These are phyloP conservation scores for Penicillium freii DNA, from an alignment of 2,329 filamentous ascomycete species.

Conservation along the genomic window DNA sequence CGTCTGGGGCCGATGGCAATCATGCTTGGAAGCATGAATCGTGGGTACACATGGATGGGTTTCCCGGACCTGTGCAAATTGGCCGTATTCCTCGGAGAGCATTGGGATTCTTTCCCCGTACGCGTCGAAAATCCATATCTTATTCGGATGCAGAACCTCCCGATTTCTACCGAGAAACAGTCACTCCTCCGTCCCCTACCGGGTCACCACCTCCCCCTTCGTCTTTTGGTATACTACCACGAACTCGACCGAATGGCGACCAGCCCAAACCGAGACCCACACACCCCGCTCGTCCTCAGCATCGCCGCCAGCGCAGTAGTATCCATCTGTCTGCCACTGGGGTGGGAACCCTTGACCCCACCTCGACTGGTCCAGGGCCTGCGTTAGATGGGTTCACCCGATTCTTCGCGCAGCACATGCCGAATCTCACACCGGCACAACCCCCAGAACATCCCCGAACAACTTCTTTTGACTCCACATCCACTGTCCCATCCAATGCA, in stretches of 20 bases:
- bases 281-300: conserved; percentile 28
- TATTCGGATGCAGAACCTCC: conserved; percentile 59
- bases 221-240: conserved; percentile 27
- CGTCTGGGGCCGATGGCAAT: conserved; percentile 55
- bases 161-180: conserved; percentile 32
- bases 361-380: conserved; percentile 58
- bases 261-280: conserved; percentile 32
- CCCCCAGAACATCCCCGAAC: conserved; percentile 55
- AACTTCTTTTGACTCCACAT: conserved; percentile 37
- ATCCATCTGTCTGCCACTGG: conserved; percentile 77
- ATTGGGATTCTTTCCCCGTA: conserved; percentile 87
- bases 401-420: conserved; percentile 79
- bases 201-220: conserved; percentile 29
- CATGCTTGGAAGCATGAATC: conserved; percentile 80
- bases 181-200: conserved; percentile 26
- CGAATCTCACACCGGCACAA: conserved; percentile 66
- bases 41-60: conserved; percentile 79
- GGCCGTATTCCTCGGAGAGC: conserved; percentile 75
- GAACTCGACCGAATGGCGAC: conserved; percentile 30
- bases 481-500: conserved; percentile 32
- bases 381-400: conserved; percentile 80
- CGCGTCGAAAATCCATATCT: conserved; percentile 74
- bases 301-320: conserved; percentile 42
- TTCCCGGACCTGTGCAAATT: conserved; percentile 73
- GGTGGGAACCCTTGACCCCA: conserved; percentile 75